Percentiles rank a stretch among this genome's conserved stretches.
Conservation (phyloP, 2,329 filamentous ascomycete genomes). For the Colletotrichum orchidophilum region DNA sequence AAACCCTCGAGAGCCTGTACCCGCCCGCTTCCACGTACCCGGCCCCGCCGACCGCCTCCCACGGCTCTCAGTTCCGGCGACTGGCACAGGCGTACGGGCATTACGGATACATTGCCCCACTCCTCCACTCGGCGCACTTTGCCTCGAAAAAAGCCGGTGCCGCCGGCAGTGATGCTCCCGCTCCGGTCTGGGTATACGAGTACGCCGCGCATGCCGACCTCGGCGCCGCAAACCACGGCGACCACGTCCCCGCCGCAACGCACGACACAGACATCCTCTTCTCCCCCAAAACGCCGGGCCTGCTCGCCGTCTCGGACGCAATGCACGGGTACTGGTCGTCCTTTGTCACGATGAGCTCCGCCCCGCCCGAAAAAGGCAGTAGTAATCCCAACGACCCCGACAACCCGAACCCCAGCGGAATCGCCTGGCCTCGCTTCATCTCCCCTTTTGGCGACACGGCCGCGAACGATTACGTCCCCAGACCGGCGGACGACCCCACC, state of each 20-base stretch:
- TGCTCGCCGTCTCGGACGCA: slow-evolving; percentile 43
- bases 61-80: slow-evolving; percentile 66
- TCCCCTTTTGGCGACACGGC: slow-evolving; percentile 46
- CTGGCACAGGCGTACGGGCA: slow-evolving; percentile 70
- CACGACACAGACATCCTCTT: slow-evolving; percentile 51
- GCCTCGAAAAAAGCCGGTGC: slow-evolving; percentile 40
- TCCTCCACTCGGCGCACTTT: slow-evolving; percentile 66
- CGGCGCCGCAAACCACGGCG: slow-evolving; percentile 57
- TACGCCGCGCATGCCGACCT: slow-evolving; percentile 59
- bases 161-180: not conserved
- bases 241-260: slow-evolving; percentile 54
- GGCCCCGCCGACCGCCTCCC: slow-evolving; percentile 34
- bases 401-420: slow-evolving; percentile 24
- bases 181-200: slow-evolving; percentile 65
- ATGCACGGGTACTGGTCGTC: slow-evolving; percentile 53
- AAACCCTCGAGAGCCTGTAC: slow-evolving; percentile 67
- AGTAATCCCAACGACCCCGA: slow-evolving; percentile 18
- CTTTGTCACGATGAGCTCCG: slow-evolving; percentile 43
- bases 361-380: no score
- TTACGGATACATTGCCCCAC: slow-evolving; percentile 72
- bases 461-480: slow-evolving; percentile 10
- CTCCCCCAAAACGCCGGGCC: slow-evolving; percentile 53
- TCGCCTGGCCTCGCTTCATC: slow-evolving; percentile 54
- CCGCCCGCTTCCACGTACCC: slow-evolving; percentile 50
- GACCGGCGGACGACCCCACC: slow-evolving; percentile 4